A percentile compares a stretch with the other conserved stretches of the same genome.
phyloP scores from a whole-genome alignment of 495 filamentous ascomycete species.

The Xylaria acuta region DNA sequence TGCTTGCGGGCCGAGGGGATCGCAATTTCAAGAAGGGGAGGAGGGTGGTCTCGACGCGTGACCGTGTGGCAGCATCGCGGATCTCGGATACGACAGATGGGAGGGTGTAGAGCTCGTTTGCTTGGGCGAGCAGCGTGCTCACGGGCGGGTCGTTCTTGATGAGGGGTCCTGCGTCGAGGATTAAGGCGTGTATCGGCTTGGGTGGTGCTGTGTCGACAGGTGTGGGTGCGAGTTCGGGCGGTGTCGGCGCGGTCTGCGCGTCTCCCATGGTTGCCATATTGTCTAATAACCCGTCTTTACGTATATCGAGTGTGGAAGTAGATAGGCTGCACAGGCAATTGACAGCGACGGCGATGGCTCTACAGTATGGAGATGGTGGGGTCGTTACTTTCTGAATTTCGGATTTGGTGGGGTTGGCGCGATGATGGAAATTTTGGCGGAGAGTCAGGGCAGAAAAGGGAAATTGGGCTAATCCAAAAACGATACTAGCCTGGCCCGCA shows the following conservation, averaged over 20 bases:
- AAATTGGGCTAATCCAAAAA: background rate
- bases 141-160: constrained; percentile 85
- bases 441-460: constrained; percentile 27
- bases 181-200: constrained; percentile 80
- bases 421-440: constrained; percentile 37
- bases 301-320: background rate
- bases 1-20: constrained; percentile 72
- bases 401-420: constrained; percentile 33
- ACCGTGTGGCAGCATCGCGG: constrained; percentile 79
- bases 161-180: constrained; percentile 90
- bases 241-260: constrained; percentile 16
- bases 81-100: constrained; percentile 90
- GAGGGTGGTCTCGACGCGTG: constrained; percentile 79
- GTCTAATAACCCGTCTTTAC: background rate
- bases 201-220: constrained; percentile 22
- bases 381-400: constrained; percentile 30
- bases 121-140: constrained; percentile 75
- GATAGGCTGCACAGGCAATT: background rate
- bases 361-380: constrained; percentile 27
- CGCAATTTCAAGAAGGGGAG: constrained; percentile 83
- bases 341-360: background rate
- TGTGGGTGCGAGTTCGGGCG: constrained; percentile 8
- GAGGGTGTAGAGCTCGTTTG: constrained; percentile 81
- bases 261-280: constrained; percentile 34
- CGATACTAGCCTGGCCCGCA: background rate